Evolutionary conservation across 2,329 filamentous ascomycete species (phyloP).

Genomic region (Stachybotrys elegans): DNA sequence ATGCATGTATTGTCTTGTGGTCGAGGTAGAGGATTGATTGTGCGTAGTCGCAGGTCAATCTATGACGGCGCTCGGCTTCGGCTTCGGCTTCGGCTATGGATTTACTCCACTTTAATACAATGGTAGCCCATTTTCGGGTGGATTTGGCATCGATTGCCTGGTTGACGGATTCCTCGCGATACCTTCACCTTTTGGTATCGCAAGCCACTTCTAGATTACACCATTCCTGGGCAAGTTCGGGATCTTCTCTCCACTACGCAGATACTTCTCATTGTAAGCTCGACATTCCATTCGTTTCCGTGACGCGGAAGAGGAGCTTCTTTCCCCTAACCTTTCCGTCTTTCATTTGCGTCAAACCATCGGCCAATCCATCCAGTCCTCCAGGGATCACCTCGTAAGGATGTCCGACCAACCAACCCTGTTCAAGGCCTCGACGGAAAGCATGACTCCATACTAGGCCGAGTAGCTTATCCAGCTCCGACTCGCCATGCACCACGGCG

Average conservation of each 20-base stretch:
- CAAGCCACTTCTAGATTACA: neutral
- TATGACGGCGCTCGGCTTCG: neutral
- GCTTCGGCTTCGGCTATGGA: conserved; percentile 1
- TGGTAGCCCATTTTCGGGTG: too few relatives aligned
- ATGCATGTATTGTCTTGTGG: neutral
- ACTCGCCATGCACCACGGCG: neutral
- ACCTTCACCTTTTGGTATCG: neutral
- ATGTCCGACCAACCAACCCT: conserved; percentile 12
- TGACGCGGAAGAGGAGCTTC: neutral
- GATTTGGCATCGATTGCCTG: neutral
- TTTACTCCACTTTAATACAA: neutral
- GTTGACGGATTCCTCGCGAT: neutral
- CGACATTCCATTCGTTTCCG: too few relatives aligned
- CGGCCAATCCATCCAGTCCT: neutral
- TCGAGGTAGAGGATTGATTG: neutral
- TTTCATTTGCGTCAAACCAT: neutral
- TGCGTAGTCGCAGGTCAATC: too few relatives aligned
- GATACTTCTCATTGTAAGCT: too few relatives aligned
- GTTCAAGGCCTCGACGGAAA: conserved; percentile 6
- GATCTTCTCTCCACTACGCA: neutral
- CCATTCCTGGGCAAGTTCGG: neutral
- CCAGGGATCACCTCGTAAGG: conserved; percentile 3
- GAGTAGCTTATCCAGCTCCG: neutral
- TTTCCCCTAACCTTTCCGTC: neutral
- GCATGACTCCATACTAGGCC: conserved; percentile 3